These are phyloP conservation scores for Fusarium fracticaudum DNA, from an alignment of 2,329 filamentous ascomycete species.

Conservation along the genomic window DNA sequence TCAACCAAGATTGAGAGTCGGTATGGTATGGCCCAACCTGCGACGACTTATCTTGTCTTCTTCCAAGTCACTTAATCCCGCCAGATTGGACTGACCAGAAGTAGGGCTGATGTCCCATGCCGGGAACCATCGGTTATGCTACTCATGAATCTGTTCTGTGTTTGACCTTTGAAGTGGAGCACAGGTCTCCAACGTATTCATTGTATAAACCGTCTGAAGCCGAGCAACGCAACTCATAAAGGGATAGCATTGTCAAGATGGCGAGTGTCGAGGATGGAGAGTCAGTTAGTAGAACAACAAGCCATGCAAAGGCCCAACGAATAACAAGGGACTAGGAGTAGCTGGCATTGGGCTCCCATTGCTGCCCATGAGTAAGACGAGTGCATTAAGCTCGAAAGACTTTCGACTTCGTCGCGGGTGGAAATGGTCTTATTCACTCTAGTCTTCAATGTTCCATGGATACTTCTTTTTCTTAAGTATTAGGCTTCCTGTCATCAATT, in stretches of 20 bases:
- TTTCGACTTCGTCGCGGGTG: neutral
- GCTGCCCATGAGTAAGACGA: neutral
- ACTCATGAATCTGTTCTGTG: neutral
- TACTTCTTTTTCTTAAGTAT: neutral
- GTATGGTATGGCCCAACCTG: neutral
- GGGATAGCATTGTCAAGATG: fast-evolving
- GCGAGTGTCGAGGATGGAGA: neutral
- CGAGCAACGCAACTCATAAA: neutral
- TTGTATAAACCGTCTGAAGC: slow-evolving; percentile 13
- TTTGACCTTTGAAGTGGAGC: neutral
- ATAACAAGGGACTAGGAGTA: neutral
- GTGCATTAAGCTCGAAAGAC: too few species aligned
- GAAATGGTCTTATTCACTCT: neutral
- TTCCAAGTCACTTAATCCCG: too few species aligned
- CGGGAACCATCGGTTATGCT: slow-evolving; percentile 18
- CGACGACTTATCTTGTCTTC: neutral
- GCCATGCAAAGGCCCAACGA: neutral
- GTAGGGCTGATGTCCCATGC: neutral
- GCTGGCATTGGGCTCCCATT: neutral
- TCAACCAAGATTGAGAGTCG: neutral
- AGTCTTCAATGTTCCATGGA: neutral
- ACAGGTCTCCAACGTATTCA: neutral
- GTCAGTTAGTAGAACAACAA: fast-evolving
- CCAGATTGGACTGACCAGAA: neutral
- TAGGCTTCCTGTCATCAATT: fast-evolving